phyloP scores from a whole-genome alignment of 257 asterid genomes.

The Forsythia suspensa region DNA sequence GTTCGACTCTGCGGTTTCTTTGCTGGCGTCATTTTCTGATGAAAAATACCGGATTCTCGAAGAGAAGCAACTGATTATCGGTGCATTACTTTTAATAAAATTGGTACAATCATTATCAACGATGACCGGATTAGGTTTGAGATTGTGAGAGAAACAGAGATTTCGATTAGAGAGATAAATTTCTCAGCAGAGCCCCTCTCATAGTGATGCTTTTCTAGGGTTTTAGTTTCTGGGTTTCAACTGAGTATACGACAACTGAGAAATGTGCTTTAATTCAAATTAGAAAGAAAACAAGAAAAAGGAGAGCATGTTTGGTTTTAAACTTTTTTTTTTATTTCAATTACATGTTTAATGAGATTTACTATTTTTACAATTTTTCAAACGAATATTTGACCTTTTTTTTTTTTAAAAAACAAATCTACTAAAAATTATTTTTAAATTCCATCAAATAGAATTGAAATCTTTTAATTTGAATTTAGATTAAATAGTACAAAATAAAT shows the following conservation, averaged over 20 bases:
- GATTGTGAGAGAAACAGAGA: slow-evolving; percentile 31
- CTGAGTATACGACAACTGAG: not conserved
- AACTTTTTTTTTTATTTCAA: too few species aligned
- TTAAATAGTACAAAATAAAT: too few species aligned
- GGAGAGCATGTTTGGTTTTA: too few species aligned
- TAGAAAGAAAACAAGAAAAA: too few species aligned
- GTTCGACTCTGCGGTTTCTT: slow-evolving; percentile 10
- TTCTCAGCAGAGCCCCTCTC: slow-evolving; percentile 60
- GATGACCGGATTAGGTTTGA: slow-evolving; percentile 19
- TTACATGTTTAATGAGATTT: too few species aligned
- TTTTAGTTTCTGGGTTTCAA: slow-evolving; percentile 13
- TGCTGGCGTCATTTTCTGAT: slow-evolving; percentile 41
- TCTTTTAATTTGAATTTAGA: too few species aligned
- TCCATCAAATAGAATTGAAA: too few species aligned
- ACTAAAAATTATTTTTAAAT: too few species aligned
- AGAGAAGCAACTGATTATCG: slow-evolving; percentile 21
- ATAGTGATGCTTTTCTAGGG: slow-evolving; percentile 44
- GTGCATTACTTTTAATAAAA: slow-evolving; percentile 20
- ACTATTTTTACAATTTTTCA: too few species aligned
- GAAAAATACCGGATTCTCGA: slow-evolving; percentile 52
- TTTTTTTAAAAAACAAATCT: too few species aligned
- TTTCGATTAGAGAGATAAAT: slow-evolving; percentile 43
- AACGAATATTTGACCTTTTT: too few species aligned
- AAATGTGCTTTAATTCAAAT: not conserved
- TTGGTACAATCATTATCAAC: not conserved